Base-by-base conservation (phyloP, 441 rosid species). In the Adansonia grandidieri region DNA sequence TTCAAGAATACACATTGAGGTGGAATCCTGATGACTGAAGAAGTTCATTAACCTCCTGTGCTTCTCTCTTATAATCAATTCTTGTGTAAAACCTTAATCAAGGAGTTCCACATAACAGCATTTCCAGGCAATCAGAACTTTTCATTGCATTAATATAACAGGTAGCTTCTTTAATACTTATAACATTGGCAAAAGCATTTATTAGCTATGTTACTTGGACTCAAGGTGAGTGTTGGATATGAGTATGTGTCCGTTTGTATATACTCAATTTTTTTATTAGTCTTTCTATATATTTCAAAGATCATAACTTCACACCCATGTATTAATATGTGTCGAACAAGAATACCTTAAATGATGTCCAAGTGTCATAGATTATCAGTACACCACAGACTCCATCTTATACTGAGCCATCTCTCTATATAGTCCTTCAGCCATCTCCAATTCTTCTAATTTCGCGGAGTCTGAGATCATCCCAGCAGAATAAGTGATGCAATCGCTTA, bases 81-180 rank as follows among this genome's bases (percentile, higher is more conserved):
- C 89, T 91, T 60, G 96, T 93, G 75, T 92, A 92, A 66, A 92
- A 93, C 87, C 32, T 95, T 95, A 85, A 95, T 89, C 86, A 95
- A 87, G 17, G 91, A 92, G 81, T 86, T 91, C 85, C 84, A 87
- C 75, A 90, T 85, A 45, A 92, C 83, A 28, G 84, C 64, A 84
- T 93, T 95, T 28, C 89, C 92, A 0, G 85, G 24, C 24, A 93
- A 82, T 28, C 98, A 15, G 91, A 89, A 45, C 79, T 83, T 83
- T 82, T 84, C 96, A 91, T 91, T 19, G 86, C 88, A 70, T 82
- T 86, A 66, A 91, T 84, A 77, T 95, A 93, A 65, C 66, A 60
- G 53, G 74, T 75, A 81, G 96, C 94, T 82, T 87, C 78, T 65
- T 85, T 86, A 77, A 89, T 92, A 71, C 86, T 88, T 80, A 97